These are phyloP conservation scores for Paxillus ammoniavirescens DNA, from an alignment of 768 basidiomycete genomes.

Conservation along the genomic window DNA sequence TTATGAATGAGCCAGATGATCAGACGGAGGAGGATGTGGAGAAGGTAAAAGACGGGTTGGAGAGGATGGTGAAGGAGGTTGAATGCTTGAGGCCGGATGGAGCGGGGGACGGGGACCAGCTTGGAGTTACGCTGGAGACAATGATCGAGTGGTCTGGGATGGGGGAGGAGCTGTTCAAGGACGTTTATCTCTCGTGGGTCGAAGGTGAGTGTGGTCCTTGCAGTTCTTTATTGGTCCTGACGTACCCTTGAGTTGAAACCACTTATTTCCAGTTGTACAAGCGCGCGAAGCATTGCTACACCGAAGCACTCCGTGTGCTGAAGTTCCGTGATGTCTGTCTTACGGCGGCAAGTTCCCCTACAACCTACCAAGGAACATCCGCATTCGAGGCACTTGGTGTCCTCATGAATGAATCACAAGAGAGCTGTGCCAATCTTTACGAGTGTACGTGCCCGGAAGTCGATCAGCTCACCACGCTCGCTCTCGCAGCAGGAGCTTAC, in stretches of 20 bases:
- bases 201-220: slow-evolving; percentile 50
- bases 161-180: slow-evolving; percentile 49
- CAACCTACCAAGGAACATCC: slow-evolving; percentile 15
- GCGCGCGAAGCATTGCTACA: slow-evolving; percentile 76
- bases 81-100: slow-evolving; percentile 51
- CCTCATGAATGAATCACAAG: slow-evolving; percentile 79
- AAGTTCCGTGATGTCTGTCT: slow-evolving; percentile 72
- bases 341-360: slow-evolving; percentile 29
- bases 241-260: slow-evolving; percentile 53
- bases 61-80: slow-evolving; percentile 45
- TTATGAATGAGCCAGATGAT: slow-evolving; percentile 43
- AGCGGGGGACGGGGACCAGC: slow-evolving; percentile 37
- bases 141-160: slow-evolving; percentile 71
- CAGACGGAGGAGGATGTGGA: slow-evolving; percentile 41
- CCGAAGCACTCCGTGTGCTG: slow-evolving; percentile 79
- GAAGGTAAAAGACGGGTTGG: slow-evolving; percentile 46
- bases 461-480: slow-evolving; percentile 63
- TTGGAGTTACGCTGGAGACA: slow-evolving; percentile 70
- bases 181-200: slow-evolving; percentile 76
- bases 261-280: slow-evolving; percentile 81
- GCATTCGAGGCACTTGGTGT: slow-evolving; percentile 55
- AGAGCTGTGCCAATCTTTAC: slow-evolving; percentile 63
- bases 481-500: slow-evolving; percentile 68
- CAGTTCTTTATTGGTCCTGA: not conserved
- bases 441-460: slow-evolving; percentile 83